A percentile compares a stretch with the other conserved stretches of the same genome.
phyloP scores from a whole-genome alignment of 345 rosid genomes.

The Camelina hispida region DNA sequence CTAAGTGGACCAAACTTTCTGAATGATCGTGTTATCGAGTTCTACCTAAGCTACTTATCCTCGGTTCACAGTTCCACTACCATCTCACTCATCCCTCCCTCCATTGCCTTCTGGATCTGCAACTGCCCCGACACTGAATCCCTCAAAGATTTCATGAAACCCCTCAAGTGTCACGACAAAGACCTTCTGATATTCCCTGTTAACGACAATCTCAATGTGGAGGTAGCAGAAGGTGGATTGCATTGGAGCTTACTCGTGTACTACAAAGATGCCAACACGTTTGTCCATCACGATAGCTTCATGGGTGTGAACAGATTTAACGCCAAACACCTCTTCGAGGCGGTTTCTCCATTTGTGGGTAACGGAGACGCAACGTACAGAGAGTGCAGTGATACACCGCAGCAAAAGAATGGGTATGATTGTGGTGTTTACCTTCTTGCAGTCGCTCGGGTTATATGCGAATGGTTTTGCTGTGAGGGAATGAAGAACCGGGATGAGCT shows the following conservation, averaged over 20 bases:
- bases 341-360: slow-evolving; percentile 51
- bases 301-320: slow-evolving; percentile 47
- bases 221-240: slow-evolving; percentile 73
- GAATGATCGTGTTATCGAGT: slow-evolving; percentile 83
- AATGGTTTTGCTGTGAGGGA: slow-evolving; percentile 53
- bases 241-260: slow-evolving; percentile 90
- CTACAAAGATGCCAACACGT: slow-evolving; percentile 53
- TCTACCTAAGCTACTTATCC: slow-evolving; percentile 75
- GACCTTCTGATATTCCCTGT: slow-evolving; percentile 71
- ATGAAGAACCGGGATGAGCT: slow-evolving; percentile 41
- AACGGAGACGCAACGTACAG: slow-evolving; percentile 45
- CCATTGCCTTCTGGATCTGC: slow-evolving; percentile 82
- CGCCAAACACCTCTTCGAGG: slow-evolving; percentile 54
- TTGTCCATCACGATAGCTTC: slow-evolving; percentile 82
- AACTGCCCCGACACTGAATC: slow-evolving; percentile 61
- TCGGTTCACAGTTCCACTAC: slow-evolving; percentile 52
- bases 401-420: slow-evolving; percentile 72
- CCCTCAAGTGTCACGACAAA: slow-evolving; percentile 56
- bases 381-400: slow-evolving; percentile 61
- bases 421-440: slow-evolving; percentile 77
- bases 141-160: slow-evolving; percentile 65
- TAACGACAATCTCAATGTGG: slow-evolving; percentile 67
- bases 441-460: slow-evolving; percentile 57
- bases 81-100: slow-evolving; percentile 70
- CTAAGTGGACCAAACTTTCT: slow-evolving; percentile 60